Evolutionary conservation across 2,329 filamentous ascomycete genomes (phyloP).

Genomic region (Fusarium nurragi): DNA sequence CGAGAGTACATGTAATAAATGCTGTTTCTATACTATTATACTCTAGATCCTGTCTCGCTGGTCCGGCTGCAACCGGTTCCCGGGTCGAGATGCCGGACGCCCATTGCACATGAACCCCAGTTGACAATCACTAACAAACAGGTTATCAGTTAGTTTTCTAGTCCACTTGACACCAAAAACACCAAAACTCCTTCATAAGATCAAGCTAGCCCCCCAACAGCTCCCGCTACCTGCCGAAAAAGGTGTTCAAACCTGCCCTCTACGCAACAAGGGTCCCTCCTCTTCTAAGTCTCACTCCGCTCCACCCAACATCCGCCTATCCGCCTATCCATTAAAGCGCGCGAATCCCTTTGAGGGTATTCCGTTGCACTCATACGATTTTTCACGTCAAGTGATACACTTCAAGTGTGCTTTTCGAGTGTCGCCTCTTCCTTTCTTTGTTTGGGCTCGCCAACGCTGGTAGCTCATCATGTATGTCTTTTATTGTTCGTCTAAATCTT

Average conservation of each 20-base stretch:
- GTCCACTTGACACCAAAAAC: neutral
- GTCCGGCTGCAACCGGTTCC: too few species aligned
- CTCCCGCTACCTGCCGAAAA: too few species aligned
- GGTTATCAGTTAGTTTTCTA: too few species aligned
- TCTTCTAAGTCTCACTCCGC: constrained; percentile 32
- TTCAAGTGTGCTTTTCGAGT: neutral
- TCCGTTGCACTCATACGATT: constrained; percentile 3
- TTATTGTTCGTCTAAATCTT: too few species aligned
- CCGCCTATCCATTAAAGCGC: neutral
- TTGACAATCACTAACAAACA: too few species aligned
- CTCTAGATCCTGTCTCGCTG: too few species aligned
- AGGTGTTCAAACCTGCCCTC: constrained; percentile 36
- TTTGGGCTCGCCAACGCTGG: neutral
- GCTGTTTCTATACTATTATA: too few species aligned
- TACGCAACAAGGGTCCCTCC: constrained; percentile 34
- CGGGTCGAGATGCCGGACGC: too few species aligned
- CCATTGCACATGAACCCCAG: too few species aligned
- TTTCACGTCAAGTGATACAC: neutral
- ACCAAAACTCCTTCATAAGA: neutral
- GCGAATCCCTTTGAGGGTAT: constrained; percentile 6
- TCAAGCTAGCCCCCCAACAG: too few species aligned
- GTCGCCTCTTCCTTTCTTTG: neutral
- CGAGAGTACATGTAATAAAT: too few species aligned
- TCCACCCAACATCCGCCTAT: constrained; percentile 29
- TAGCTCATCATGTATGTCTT: neutral